A percentile compares a stretch with the other conserved stretches of the same genome.
Conservation (phyloP, 352 stramenopile species). For the Aphanomyces astaci region DNA sequence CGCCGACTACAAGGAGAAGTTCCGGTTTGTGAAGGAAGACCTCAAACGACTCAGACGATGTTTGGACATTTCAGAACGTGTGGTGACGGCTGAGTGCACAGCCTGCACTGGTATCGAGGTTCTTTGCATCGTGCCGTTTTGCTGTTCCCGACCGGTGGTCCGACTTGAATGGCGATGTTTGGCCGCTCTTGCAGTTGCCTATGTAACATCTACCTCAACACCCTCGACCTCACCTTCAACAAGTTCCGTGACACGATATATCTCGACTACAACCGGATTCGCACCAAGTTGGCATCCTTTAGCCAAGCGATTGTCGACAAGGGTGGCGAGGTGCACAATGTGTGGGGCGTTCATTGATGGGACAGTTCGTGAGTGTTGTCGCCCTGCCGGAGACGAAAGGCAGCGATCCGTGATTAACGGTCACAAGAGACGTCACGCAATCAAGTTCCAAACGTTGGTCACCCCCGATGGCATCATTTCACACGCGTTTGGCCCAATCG, state of each 20-base stretch:
- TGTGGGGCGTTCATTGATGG: neutral
- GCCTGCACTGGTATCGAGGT: neutral
- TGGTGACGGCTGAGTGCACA: constrained; percentile 1
- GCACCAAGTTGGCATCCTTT: neutral
- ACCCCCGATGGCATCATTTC: too few relatives aligned
- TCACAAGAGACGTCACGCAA: neutral
- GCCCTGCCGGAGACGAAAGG: neutral
- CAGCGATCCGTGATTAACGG: neutral
- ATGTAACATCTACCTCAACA: constrained; percentile 16
- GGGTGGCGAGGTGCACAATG: neutral
- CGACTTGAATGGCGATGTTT: constrained; percentile 10
- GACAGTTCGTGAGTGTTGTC: neutral
- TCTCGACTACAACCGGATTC: neutral
- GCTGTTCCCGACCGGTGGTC: constrained; percentile 1
- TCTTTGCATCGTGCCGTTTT: constrained; percentile 8
- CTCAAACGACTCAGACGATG: neutral
- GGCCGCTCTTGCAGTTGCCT: neutral
- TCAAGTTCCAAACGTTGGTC: neutral
- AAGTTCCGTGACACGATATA: neutral
- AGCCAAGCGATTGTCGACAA: neutral
- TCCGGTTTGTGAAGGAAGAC: neutral
- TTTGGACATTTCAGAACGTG: neutral
- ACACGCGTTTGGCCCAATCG: neutral
- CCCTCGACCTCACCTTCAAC: neutral
- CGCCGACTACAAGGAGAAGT: neutral